These are phyloP conservation scores for Trametes hirsuta DNA, from an alignment of 1,284 basidiomycete genomes.

Conservation along the genomic window DNA sequence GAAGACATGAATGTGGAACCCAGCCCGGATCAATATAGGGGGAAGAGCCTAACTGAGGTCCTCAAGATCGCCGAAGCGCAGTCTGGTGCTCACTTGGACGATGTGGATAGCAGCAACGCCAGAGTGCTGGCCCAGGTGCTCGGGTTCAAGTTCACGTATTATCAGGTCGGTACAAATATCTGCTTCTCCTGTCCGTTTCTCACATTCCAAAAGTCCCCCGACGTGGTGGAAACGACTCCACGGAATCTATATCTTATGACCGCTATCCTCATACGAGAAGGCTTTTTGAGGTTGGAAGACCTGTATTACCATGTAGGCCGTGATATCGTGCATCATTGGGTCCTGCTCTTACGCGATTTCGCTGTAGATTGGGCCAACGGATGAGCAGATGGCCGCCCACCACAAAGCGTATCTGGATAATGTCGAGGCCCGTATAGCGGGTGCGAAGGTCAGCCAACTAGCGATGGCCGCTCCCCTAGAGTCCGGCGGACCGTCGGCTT, in stretches of 20 bases:
- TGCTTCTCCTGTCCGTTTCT: slow-evolving; percentile 8
- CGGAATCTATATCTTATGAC: slow-evolving; percentile 81
- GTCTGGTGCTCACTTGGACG: slow-evolving; percentile 15
- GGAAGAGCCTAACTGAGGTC: slow-evolving; percentile 68
- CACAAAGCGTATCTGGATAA: slow-evolving; percentile 70
- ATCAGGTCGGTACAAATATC: slow-evolving; percentile 66
- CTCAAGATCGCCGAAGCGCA: slow-evolving; percentile 53
- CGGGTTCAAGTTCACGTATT: slow-evolving; percentile 94
- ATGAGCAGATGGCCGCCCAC: slow-evolving; percentile 73
- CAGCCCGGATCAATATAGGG: slow-evolving; percentile 49
- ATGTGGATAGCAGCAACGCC: slow-evolving; percentile 42
- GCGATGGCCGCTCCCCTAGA: slow-evolving; percentile 90
- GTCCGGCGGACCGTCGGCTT: slow-evolving; percentile 42
- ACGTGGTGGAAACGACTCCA: slow-evolving; percentile 64
- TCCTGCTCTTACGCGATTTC: not conserved
- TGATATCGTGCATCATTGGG: too few relatives aligned
- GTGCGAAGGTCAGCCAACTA: slow-evolving; percentile 77
- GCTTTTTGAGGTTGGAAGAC: slow-evolving; percentile 84
- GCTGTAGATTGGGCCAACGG: slow-evolving; percentile 72
- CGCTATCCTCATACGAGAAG: slow-evolving; percentile 88
- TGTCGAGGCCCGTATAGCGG: slow-evolving; percentile 66
- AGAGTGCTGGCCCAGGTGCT: slow-evolving; percentile 88
- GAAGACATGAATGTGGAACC: slow-evolving; percentile 41
- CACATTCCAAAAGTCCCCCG: slow-evolving; percentile 48
- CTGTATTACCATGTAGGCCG: slow-evolving; percentile 79